A percentile compares a stretch with the other conserved stretches of the same genome.
These are phyloP conservation scores for Proliferodiscus dingleyae DNA, from an alignment of 2,329 filamentous ascomycete genomes.

Conservation along the genomic window DNA sequence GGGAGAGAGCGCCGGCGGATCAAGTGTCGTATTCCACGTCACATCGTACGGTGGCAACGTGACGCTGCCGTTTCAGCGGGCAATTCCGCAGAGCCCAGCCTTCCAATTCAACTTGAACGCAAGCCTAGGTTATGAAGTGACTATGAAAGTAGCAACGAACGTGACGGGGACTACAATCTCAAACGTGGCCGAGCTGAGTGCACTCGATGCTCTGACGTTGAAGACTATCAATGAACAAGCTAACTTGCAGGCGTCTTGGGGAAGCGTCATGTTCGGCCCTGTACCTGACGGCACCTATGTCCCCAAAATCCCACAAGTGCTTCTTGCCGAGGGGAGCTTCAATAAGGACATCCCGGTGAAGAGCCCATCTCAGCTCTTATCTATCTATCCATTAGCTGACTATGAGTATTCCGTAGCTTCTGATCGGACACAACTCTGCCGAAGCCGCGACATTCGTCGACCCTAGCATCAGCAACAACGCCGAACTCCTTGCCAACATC, in stretches of 20 bases:
- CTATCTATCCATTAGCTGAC: neutral
- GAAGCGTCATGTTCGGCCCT: constrained; percentile 34
- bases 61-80: constrained; percentile 38
- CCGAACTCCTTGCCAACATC: neutral
- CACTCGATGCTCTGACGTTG: neutral
- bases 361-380: neutral
- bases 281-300: constrained; percentile 45
- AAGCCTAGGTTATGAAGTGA: constrained; percentile 3
- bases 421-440: constrained; percentile 39
- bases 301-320: constrained; percentile 39
- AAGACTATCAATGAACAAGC: constrained; percentile 5
- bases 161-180: neutral
- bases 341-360: constrained; percentile 39
- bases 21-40: constrained; percentile 51
- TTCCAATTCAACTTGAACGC: constrained; percentile 7
- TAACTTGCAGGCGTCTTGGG: constrained; percentile 3
- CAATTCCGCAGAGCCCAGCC: constrained; percentile 25
- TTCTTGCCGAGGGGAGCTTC: constrained; percentile 40
- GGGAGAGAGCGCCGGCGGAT: constrained; percentile 47
- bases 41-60: constrained; percentile 43
- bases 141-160: constrained; percentile 12
- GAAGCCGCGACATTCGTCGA: constrained; percentile 36
- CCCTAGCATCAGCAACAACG: constrained; percentile 20
- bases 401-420: neutral
- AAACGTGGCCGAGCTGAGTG: neutral